phyloP scores from a whole-genome alignment of 306 rosid genomes.

The Carpinus viminea region DNA sequence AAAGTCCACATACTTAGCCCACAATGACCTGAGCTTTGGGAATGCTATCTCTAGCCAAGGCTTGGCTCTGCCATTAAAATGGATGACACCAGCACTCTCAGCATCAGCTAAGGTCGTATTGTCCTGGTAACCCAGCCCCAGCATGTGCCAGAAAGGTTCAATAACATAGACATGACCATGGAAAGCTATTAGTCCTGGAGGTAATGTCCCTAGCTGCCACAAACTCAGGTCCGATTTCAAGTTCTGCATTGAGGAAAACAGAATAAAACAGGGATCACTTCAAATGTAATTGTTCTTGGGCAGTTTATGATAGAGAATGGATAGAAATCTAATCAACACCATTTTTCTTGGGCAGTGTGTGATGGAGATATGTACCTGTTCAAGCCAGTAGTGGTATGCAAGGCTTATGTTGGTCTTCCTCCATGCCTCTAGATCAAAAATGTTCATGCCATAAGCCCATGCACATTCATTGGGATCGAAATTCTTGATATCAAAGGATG shows the following conservation, averaged over 20 bases:
- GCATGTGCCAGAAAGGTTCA: constrained; percentile 97
- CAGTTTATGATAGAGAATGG: constrained; percentile 2
- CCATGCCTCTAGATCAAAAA: constrained; percentile 96
- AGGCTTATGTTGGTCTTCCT: constrained; percentile 91
- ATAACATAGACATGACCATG: constrained; percentile 82
- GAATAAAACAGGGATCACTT: background rate
- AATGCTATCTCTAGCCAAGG: constrained; percentile 98
- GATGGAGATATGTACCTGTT: constrained; percentile 48
- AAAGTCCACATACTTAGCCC: constrained; percentile 83
- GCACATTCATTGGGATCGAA: constrained; percentile 86
- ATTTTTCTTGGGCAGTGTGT: constrained; percentile 9
- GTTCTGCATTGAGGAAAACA: constrained; percentile 57
- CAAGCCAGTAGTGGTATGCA: constrained; percentile 87
- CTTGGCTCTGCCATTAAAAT: constrained; percentile 95
- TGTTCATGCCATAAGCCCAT: constrained; percentile 99
- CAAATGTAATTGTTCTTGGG: constrained; percentile 5
- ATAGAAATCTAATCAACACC: background rate
- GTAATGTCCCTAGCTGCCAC: constrained; percentile 99
- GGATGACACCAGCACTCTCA: constrained; percentile 82
- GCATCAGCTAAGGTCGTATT: constrained; percentile 70
- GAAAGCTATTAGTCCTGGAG: constrained; percentile 98
- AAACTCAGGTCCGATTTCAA: constrained; percentile 92
- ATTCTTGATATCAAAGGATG: constrained; percentile 71
- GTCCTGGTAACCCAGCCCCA: constrained; percentile 96
- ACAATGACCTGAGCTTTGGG: constrained; percentile 68